Evolutionary conservation across 495 filamentous ascomycete species (phyloP).

Genomic region (Aspergillus avenaceus): DNA sequence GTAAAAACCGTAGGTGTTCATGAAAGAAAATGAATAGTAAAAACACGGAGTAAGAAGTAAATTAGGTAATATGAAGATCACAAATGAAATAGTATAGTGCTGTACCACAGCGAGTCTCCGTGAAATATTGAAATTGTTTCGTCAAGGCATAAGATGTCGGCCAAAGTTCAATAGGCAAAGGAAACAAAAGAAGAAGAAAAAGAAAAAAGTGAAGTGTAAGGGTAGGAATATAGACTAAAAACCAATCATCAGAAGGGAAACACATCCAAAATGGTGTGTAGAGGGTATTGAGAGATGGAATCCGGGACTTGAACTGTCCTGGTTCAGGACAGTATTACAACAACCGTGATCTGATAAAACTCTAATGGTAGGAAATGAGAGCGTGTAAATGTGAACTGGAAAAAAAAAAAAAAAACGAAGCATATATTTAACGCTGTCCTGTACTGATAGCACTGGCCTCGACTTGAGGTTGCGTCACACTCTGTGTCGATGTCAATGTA

Average conservation of each 20-base stretch:
- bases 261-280: neutral
- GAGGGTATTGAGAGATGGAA: neutral
- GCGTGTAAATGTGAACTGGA: neutral
- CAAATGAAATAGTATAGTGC: neutral
- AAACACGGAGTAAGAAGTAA: conserved; percentile 6
- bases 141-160: conserved; percentile 1
- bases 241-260: conserved; percentile 4
- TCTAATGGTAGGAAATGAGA: neutral
- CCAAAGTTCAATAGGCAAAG: neutral
- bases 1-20: too few relatives aligned
- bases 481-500: conserved; percentile 14
- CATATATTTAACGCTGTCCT: conserved; percentile 10
- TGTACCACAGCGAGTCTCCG: neutral
- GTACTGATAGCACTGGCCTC: conserved; percentile 21
- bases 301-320: neutral
- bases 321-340: neutral
- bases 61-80: neutral
- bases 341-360: neutral
- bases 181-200: neutral
- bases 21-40: neutral
- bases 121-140: neutral
- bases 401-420: too few relatives aligned
- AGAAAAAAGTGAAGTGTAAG: neutral
- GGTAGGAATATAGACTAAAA: neutral
- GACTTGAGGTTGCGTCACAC: conserved; percentile 18